Evolutionary conservation across 2,329 filamentous ascomycete species (phyloP).

Genomic region (Sphaerulina musiva): DNA sequence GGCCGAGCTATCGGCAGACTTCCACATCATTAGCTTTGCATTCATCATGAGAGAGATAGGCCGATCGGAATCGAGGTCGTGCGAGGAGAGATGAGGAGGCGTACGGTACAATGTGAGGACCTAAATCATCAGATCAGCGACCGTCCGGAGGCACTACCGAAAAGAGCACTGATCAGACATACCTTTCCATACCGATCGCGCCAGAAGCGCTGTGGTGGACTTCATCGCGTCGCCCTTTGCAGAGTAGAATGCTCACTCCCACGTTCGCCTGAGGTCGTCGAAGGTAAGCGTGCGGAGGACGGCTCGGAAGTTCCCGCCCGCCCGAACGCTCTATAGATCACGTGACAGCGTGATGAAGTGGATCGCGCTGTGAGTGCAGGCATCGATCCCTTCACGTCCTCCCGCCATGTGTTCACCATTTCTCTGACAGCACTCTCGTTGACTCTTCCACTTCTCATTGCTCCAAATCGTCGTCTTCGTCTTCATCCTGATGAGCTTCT

Average conservation of each 20-base stretch:
- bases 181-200: conserved; percentile 88
- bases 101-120: conserved; percentile 66
- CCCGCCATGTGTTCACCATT: neutral
- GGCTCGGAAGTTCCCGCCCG: neutral
- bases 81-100: conserved; percentile 27
- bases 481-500: neutral
- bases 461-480: neutral
- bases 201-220: conserved; percentile 33
- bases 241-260: neutral
- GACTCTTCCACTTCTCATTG: neutral
- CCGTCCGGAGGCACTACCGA: neutral
- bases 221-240: conserved; percentile 26
- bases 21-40: conserved; percentile 6
- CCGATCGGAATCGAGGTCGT: neutral
- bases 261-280: conserved; percentile 9
- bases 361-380: neutral
- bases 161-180: conserved; percentile 20
- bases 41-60: neutral
- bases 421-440: neutral
- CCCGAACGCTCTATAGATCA: neutral
- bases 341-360: neutral
- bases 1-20: conserved; percentile 59
- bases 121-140: conserved; percentile 36
- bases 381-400: neutral
- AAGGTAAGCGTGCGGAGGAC: conserved; percentile 9